Evolutionary conservation across 2,329 filamentous ascomycete genomes (phyloP), one percentile per base, ranked within the genome.

Genomic region (Zymoseptoria ardabiliae): DNA sequence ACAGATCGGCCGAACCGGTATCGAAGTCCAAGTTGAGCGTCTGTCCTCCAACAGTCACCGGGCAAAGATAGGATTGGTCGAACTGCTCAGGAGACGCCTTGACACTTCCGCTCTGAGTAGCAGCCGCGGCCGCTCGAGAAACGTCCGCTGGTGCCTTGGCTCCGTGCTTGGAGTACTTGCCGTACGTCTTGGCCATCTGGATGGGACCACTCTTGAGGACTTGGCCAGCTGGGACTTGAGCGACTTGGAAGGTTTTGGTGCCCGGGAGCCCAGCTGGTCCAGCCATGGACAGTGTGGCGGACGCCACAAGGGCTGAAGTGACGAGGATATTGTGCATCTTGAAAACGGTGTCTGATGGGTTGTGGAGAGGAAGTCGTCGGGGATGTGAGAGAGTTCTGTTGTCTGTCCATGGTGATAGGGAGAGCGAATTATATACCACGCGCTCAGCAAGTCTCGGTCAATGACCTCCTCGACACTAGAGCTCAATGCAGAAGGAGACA

Each of bases 1-100:
- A 85, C 86, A 89, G 81, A 74, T 88, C 86, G 50, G 85, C 79
- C 63, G 78, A 87, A 63, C 79, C 86, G 13, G 88, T 91, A 65
- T 91, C 89, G 61, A 91, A 81, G 70, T 90, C 86, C 61, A 91
- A 71, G 60, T 84, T 81, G 63, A 90, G 70, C 2, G 76, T 81
- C 66, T 86, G 84, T 69, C 81, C 75, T 51, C 88, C 89, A 62
- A 91, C 77, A 2, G 76, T 79, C 53, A 91, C 82, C 0, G 85
- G 83, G 63, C 71, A 75, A 6, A 78, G 72, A 66, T 78, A 78
- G 57, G 65, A 70, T 41, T 71, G 63, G 57, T 78, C 76, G 62
- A 69, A 71, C 57, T 68, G 60, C 58, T 70, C 69, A 11, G 77
- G 76, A 45, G 69, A 72, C 53, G 77, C 75, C 57, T 72, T 65